These are phyloP conservation scores for Arachis monticola DNA, from an alignment of 331 rosid genomes.

Conservation along the genomic window DNA sequence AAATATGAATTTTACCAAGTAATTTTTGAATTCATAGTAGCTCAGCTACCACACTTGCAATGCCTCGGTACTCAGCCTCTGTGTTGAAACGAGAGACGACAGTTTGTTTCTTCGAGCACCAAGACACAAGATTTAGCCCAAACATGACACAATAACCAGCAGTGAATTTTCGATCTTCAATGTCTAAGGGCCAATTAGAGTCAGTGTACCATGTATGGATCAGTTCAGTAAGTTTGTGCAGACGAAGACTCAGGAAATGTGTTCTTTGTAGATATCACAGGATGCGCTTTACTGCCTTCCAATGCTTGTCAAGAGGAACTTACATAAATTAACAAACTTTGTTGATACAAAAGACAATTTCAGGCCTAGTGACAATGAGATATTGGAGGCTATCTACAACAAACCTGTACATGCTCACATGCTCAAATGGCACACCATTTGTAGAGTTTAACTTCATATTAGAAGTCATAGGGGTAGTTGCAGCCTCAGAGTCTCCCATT, in stretches of 20 bases:
- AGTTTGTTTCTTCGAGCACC: neutral
- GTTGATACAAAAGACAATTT: neutral
- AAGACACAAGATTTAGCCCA: neutral
- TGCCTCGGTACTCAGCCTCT: neutral
- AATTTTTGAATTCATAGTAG: neutral
- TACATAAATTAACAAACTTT: neutral
- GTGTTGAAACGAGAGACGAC: neutral
- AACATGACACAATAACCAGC: neutral
- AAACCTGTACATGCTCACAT: neutral
- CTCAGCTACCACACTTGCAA: neutral
- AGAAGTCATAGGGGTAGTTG: neutral
- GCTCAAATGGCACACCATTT: neutral
- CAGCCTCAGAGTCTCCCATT: neutral
- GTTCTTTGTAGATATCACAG: neutral
- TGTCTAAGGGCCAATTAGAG: neutral
- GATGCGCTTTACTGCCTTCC: neutral
- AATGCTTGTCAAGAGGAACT: neutral
- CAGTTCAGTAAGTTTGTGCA: neutral
- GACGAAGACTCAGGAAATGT: rapidly evolving
- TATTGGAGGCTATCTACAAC: neutral
- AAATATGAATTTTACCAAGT: neutral
- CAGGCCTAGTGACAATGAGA: neutral
- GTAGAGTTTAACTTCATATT: neutral
- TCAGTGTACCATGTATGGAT: neutral
- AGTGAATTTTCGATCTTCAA: neutral